Conservation (phyloP, 2,329 filamentous ascomycete species). For the Phaeosphaeria sp. region DNA sequence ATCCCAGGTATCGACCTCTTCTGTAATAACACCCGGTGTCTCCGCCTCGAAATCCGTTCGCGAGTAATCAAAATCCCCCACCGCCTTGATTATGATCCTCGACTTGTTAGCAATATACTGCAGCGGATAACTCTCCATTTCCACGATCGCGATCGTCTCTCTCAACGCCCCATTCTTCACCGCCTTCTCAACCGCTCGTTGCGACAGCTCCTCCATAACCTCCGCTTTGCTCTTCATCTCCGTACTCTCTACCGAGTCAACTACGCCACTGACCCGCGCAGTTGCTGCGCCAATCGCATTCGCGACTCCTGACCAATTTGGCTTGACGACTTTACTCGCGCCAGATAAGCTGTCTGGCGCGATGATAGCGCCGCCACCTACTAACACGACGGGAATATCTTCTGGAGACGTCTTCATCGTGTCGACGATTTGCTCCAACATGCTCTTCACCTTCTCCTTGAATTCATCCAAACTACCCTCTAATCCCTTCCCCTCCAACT, state of each 20-base stretch:
- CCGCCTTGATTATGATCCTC: conserved; percentile 2
- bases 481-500: neutral
- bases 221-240: conserved; percentile 38
- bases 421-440: conserved; percentile 62
- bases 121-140: conserved; percentile 5
- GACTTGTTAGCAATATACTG: conserved; percentile 3
- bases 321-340: conserved; percentile 59
- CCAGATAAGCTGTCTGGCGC: conserved; percentile 58
- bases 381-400: conserved; percentile 61
- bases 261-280: conserved; percentile 60
- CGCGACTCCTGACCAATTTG: conserved; percentile 62
- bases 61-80: neutral
- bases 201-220: neutral
- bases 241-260: conserved; percentile 58
- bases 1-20: neutral
- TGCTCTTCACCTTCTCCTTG: conserved; percentile 50
- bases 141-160: conserved; percentile 1
- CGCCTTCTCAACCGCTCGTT: conserved; percentile 4
- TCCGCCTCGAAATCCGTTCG: too few relatives aligned
- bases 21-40: neutral
- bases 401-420: conserved; percentile 64
- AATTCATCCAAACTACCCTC: neutral
- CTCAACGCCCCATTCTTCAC: conserved; percentile 1
- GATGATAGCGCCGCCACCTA: conserved; percentile 65
- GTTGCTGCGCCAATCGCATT: conserved; percentile 69